Evolutionary conservation across 805 yeast species (phyloP), one percentile per base, ranked within the genome.

Genomic region (Yarrowia divulgata): DNA sequence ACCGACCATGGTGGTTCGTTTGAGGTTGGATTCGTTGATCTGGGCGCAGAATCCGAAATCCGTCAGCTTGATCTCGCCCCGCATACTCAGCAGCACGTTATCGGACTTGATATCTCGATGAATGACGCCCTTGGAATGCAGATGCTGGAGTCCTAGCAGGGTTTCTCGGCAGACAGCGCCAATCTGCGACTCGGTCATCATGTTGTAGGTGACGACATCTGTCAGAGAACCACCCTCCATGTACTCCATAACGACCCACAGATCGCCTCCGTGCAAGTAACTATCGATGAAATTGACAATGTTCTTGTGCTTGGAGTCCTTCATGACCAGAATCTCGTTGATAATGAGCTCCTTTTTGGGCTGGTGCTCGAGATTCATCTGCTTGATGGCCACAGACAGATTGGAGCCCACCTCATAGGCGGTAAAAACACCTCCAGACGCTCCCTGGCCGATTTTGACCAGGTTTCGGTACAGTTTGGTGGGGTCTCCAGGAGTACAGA

Each of bases 171-270:
- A 92, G 32, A 95, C 97, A 1, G 97, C 92, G 50, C 97, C 97
- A 76, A 95, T 95, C 79, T 95, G 98, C 14, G 90, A 91, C 75
- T 95, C 99, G 1, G 96, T 87, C 90, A 95, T 87, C 67, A 89
- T 89, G 76, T 87, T 87, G 77, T 93, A 93, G 0, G 97, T 91
- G 18, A 95, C 97, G 42, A 95, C 94, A 79, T 95, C 99, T 0
- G 99, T 94, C 73, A 95, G 82, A 0, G 97, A 89, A 2, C 99
- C 99, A 71, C 99, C 99, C 78, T 95, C 98, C 99, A 95, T 95
- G 77, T 91, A 95, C 79, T 95, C 99, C 99, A 95, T 95, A 23
- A 95, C 88, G 10, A 95, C 98, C 97, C 98, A 94, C 71, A 95
- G 82, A 75, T 95, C 98, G 4, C 92, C 91, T 68, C 93, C 84